These are phyloP conservation scores for Fusarium mexicanum DNA, from an alignment of 2,329 filamentous ascomycete species.

Conservation along the genomic window DNA sequence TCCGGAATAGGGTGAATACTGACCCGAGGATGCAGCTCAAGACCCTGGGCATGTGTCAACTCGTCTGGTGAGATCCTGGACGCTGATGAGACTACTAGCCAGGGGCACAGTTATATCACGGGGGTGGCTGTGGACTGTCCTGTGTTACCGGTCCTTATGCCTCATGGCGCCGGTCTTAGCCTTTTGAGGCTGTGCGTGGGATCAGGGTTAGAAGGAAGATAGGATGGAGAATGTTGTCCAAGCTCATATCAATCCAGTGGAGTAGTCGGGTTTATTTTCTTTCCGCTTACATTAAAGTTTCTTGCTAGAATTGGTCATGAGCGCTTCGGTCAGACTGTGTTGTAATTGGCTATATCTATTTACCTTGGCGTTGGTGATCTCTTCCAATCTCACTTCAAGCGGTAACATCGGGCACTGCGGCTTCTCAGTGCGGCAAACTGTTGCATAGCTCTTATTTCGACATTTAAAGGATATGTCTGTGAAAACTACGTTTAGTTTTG, in stretches of 20 bases:
- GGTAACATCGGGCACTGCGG: background rate
- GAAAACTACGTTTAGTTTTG: background rate
- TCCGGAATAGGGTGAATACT: background rate
- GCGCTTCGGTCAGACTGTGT: background rate
- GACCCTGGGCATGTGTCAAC: background rate
- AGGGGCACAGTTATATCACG: background rate
- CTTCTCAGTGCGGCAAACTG: background rate
- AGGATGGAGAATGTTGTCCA: background rate
- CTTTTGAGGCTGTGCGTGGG: constrained; percentile 15
- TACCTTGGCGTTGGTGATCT: background rate
- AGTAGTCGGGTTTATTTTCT: background rate
- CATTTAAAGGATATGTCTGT: background rate
- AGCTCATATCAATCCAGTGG: background rate
- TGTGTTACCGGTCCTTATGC: background rate
- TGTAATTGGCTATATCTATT: background rate
- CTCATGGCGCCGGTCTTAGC: background rate
- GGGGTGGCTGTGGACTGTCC: constrained; percentile 20
- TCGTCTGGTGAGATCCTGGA: background rate
- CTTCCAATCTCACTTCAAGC: background rate
- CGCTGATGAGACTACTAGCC: background rate
- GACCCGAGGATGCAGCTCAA: background rate
- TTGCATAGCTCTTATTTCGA: background rate
- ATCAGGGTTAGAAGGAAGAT: constrained; percentile 4
- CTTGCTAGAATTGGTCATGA: background rate
- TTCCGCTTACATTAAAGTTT: constrained; percentile 6